Evolutionary conservation across 2,329 filamentous ascomycete species (phyloP).

Genomic region (Penicillium nordicum): DNA sequence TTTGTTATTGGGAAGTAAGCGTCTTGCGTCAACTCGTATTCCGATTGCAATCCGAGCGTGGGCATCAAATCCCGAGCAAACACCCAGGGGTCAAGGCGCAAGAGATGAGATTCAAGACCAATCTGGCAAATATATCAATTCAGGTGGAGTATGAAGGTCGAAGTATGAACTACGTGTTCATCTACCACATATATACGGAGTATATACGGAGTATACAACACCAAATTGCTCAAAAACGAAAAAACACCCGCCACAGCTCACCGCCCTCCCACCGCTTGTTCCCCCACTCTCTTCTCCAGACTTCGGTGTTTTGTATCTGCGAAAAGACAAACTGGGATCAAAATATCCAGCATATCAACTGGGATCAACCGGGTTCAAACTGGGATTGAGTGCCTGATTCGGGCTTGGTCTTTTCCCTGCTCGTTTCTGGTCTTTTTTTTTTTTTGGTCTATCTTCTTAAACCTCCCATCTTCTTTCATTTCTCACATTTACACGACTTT

Average conservation of each 20-base stretch:
- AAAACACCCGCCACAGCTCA: conserved; percentile 7
- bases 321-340: not conserved
- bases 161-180: not conserved
- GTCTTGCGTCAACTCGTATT: conserved; percentile 15
- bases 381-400: conserved; percentile 8
- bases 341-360: not conserved
- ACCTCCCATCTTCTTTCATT: not conserved
- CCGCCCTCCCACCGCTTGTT: conserved; percentile 21
- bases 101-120: too few species aligned
- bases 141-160: not conserved
- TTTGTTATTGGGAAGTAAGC: not conserved
- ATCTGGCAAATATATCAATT: not conserved
- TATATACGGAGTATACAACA: not conserved
- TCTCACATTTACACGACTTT: not conserved
- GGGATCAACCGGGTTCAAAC: not conserved
- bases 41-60: conserved; percentile 15
- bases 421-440: not conserved
- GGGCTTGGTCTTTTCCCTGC: conserved; percentile 7
- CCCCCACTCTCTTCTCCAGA: conserved; percentile 7
- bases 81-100: conserved; percentile 7
- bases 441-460: not conserved
- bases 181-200: not conserved
- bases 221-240: not conserved
- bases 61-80: not conserved
- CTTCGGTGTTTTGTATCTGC: not conserved